These are phyloP conservation scores for Termitomyces sp. DNA, from an alignment of 768 basidiomycete species.

Conservation along the genomic window DNA sequence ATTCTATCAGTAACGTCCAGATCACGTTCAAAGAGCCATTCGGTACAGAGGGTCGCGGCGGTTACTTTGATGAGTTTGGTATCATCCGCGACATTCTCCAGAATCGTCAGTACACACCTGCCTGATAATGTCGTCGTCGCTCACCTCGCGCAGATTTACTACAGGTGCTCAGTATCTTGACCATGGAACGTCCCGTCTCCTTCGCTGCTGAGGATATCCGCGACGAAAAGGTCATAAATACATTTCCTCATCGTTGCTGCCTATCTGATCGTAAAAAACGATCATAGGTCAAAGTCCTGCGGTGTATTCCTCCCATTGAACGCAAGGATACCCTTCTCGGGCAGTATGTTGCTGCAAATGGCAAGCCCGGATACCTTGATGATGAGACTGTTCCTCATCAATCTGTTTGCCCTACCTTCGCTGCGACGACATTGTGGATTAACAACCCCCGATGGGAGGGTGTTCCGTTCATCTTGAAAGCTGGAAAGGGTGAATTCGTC, in stretches of 20 bases:
- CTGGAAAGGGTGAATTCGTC: slow-evolving; percentile 78
- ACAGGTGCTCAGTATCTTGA: slow-evolving; percentile 90
- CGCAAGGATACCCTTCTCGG: slow-evolving; percentile 81
- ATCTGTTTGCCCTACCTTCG: slow-evolving; percentile 93
- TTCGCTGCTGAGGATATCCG: slow-evolving; percentile 97
- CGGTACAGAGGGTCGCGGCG: slow-evolving; percentile 99
- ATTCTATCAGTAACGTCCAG: slow-evolving; percentile 93
- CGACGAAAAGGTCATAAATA: slow-evolving; percentile 80
- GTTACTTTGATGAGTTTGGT: slow-evolving; percentile 99
- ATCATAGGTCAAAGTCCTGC: slow-evolving; percentile 88
- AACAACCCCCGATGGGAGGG: slow-evolving; percentile 98
- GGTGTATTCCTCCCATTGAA: slow-evolving; percentile 81
- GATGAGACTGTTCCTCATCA: slow-evolving; percentile 91
- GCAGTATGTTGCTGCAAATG: slow-evolving; percentile 85
- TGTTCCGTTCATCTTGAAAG: slow-evolving; percentile 97
- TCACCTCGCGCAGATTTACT: slow-evolving; percentile 62
- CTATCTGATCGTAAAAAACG: not conserved
- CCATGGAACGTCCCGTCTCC: slow-evolving; percentile 98
- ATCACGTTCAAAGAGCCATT: slow-evolving; percentile 99
- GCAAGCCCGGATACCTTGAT: slow-evolving; percentile 99
- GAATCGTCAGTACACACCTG: slow-evolving; percentile 73
- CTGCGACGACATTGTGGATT: slow-evolving; percentile 86
- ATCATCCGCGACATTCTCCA: slow-evolving; percentile 97
- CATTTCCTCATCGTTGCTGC: slow-evolving; percentile 3
- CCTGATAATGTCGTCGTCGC: slow-evolving; percentile 14